phyloP scores from a whole-genome alignment of 2,329 filamentous ascomycete genomes.

The Amesomyces nigricolor region DNA sequence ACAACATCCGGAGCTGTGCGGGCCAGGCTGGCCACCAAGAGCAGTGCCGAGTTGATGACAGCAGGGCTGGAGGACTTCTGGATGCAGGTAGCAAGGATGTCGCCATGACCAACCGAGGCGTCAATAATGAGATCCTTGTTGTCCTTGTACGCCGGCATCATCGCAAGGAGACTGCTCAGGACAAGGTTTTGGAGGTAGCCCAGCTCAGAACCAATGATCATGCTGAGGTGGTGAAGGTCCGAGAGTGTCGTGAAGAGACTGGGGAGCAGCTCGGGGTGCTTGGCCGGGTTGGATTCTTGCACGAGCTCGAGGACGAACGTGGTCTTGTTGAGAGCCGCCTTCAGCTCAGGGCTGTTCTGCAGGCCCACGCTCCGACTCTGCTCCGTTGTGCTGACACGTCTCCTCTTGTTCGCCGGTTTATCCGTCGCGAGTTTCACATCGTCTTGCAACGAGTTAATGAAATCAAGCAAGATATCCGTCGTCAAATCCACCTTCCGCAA shows the following conservation, averaged over 20 bases:
- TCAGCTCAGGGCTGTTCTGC: conserved; percentile 60
- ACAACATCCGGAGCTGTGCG: conserved; percentile 85
- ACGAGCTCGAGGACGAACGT: conserved; percentile 87
- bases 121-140: conserved; percentile 62
- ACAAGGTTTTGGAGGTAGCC: conserved; percentile 86
- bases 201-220: conserved; percentile 75
- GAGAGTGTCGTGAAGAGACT: conserved; percentile 79
- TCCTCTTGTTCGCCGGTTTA: conserved; percentile 69
- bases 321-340: conserved; percentile 64
- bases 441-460: conserved; percentile 69
- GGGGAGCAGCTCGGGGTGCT: conserved; percentile 70
- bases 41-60: conserved; percentile 84
- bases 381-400: conserved; percentile 70
- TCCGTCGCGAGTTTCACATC: conserved; percentile 67
- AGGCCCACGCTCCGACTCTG: conserved; percentile 54
- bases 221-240: conserved; percentile 78
- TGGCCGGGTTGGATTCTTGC: conserved; percentile 69
- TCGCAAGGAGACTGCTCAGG: conserved; percentile 73
- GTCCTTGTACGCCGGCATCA: conserved; percentile 70
- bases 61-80: conserved; percentile 87
- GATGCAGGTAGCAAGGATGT: conserved; percentile 89
- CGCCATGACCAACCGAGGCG: conserved; percentile 73
- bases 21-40: conserved; percentile 81
- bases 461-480: conserved; percentile 63
- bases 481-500: conserved; percentile 69